Conservation (phyloP, 148 eudicot genomes). For the Euryodendron excelsum region DNA sequence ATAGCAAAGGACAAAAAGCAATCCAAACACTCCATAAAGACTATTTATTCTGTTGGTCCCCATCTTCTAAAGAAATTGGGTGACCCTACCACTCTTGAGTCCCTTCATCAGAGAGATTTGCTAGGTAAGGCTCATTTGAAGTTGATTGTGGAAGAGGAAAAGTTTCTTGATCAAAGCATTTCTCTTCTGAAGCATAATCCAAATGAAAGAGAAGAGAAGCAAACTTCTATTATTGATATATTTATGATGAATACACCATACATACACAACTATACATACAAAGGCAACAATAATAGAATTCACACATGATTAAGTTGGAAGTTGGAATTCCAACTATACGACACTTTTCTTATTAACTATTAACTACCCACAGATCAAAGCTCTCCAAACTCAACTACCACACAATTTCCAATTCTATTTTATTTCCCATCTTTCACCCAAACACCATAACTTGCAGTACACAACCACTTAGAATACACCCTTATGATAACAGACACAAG, state of each 20-base stretch:
- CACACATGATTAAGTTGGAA: slow-evolving; percentile 8
- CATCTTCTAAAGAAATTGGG: neutral
- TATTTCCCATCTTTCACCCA: neutral
- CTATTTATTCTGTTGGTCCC: neutral
- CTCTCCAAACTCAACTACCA: slow-evolving; percentile 3
- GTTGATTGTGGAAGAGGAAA: neutral
- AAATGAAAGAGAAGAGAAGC: neutral
- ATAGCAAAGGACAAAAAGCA: neutral
- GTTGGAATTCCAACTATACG: slow-evolving; percentile 19
- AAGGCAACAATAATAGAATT: neutral
- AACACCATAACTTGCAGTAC: neutral
- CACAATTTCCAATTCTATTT: neutral
- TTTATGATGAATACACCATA: neutral
- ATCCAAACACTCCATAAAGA: neutral
- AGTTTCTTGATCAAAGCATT: neutral
- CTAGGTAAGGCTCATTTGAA: neutral
- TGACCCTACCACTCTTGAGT: neutral
- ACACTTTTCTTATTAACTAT: neutral
- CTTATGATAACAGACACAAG: neutral
- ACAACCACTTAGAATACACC: neutral
- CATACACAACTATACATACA: neutral
- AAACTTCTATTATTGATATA: neutral
- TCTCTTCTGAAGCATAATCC: neutral
- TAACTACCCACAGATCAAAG: slow-evolving; percentile 1
- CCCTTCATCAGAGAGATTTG: neutral